Evolutionary conservation across 75 land plant genomes (phyloP).

Genomic region (Larix kaempferi): DNA sequence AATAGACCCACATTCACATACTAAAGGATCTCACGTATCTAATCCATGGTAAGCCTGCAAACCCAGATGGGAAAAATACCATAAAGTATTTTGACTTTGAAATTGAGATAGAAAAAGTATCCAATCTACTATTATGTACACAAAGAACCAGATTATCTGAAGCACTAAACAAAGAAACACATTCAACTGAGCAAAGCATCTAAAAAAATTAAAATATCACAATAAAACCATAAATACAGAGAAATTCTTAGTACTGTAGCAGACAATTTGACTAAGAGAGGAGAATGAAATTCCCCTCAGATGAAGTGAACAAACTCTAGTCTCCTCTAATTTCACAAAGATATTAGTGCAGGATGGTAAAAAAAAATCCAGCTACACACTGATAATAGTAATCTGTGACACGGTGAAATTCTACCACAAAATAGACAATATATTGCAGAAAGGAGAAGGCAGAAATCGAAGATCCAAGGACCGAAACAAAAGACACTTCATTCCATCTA

Average conservation of each 20-base stretch:
- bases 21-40: neutral
- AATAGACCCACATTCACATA: neutral
- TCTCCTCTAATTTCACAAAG: neutral
- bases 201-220: neutral
- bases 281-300: neutral
- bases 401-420: neutral
- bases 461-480: neutral
- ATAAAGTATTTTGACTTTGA: neutral
- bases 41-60: neutral
- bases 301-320: neutral
- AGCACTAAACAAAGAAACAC: neutral
- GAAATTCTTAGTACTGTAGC: neutral
- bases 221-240: neutral
- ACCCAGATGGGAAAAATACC: neutral
- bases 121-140: neutral
- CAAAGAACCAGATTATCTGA: neutral
- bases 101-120: neutral
- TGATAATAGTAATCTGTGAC: no score
- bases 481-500: neutral
- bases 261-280: neutral
- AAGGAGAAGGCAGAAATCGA: neutral
- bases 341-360: neutral
- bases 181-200: neutral
- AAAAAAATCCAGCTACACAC: no score
- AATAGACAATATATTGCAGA: neutral